Evolutionary conservation across 352 stramenopile species (phyloP).

Genomic region (Phytophthora pseudosyringae): DNA sequence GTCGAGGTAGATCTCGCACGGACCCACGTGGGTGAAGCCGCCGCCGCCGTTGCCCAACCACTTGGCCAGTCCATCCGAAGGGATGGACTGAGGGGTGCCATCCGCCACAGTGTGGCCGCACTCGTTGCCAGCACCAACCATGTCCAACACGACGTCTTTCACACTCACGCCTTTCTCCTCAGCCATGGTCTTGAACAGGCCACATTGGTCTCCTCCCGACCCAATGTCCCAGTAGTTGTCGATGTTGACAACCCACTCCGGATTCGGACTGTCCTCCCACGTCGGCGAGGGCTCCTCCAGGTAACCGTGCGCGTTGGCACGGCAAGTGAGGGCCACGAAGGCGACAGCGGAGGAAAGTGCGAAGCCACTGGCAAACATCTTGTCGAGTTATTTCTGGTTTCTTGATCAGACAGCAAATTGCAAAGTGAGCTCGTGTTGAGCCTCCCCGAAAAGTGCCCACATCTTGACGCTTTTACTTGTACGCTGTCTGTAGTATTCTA

Average conservation of each 20-base stretch:
- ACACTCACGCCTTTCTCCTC: conserved; percentile 40
- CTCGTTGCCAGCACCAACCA: conserved; percentile 31
- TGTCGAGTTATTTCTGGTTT: not conserved
- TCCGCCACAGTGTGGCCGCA: conserved; percentile 44
- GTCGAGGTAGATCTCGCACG: conserved; percentile 59
- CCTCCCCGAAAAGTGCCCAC: not conserved
- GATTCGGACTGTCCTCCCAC: conserved; percentile 16
- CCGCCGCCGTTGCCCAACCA: conserved; percentile 41
- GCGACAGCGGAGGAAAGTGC: conserved; percentile 7
- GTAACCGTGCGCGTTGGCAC: conserved; percentile 22
- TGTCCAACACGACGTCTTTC: conserved; percentile 43
- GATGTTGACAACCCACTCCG: conserved; percentile 25
- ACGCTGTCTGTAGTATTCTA: not conserved
- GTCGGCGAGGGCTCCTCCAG: conserved; percentile 24
- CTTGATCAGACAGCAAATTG: conserved; percentile 13
- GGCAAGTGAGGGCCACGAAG: not conserved
- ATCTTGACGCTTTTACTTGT: not conserved
- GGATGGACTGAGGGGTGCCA: conserved; percentile 36
- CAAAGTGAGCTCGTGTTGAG: conserved; percentile 1
- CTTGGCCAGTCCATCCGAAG: conserved; percentile 33
- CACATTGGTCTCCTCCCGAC: conserved; percentile 34
- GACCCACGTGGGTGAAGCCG: conserved; percentile 42
- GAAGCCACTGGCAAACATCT: conserved; percentile 16
- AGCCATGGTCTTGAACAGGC: conserved; percentile 36
- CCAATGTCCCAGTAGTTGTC: conserved; percentile 45